Evolutionary conservation across 2,329 filamentous ascomycete genomes (phyloP).

Genomic region (Cytospora leucostoma): DNA sequence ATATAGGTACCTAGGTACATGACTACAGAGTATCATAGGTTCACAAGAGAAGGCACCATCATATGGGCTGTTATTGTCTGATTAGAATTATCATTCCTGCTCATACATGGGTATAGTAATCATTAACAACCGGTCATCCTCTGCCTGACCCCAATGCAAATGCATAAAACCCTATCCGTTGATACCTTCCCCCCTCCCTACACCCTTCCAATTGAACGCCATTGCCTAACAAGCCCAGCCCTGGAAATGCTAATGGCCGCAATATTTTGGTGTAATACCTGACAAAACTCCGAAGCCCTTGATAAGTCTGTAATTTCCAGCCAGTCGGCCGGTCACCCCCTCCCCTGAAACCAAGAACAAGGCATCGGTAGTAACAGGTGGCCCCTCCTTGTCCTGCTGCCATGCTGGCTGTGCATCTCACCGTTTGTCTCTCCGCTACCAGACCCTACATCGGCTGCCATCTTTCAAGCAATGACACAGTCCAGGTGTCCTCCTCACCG

Average conservation of each 20-base stretch:
- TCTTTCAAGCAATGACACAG: conserved; percentile 22
- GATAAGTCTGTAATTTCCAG: background rate
- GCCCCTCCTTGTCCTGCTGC: no score
- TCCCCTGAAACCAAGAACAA: background rate
- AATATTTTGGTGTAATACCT: background rate
- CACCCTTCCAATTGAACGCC: background rate
- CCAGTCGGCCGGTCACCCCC: background rate
- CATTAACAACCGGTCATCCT: background rate
- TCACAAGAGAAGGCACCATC: background rate
- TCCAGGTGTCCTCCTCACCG: conserved; percentile 14
- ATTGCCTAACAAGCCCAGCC: background rate
- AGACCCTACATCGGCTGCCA: background rate
- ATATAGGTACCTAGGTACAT: no score
- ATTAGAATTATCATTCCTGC: background rate
- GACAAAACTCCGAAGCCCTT: background rate
- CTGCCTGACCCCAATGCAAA: background rate
- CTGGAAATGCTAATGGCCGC: background rate
- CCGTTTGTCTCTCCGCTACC: no score
- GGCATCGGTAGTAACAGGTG: background rate
- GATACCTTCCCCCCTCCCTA: background rate
- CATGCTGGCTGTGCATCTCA: no score
- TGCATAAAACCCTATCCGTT: background rate
- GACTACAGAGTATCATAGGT: no score
- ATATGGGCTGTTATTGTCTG: background rate
- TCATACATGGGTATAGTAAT: background rate